Evolutionary conservation across 2,329 filamentous ascomycete species (phyloP).

Genomic region (Davidsoniella virescens): DNA sequence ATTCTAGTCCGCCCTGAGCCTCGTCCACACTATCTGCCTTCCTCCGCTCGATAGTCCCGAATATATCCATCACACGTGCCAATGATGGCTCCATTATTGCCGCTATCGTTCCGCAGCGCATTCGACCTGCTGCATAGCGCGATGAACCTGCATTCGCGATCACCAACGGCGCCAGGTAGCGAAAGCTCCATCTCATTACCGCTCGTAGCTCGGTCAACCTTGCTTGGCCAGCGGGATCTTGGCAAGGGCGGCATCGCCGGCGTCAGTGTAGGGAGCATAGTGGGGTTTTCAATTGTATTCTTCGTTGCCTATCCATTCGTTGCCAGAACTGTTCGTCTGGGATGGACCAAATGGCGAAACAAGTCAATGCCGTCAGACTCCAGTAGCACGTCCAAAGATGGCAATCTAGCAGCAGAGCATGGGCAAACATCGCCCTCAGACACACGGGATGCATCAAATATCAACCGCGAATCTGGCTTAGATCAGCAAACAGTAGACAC

Average conservation of each 20-base stretch:
- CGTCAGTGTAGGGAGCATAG: slow-evolving; percentile 36
- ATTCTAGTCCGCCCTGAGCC: too few species aligned
- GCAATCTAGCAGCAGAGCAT: not conserved
- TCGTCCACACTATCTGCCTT: not conserved
- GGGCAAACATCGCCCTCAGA: not conserved
- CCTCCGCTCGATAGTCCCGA: not conserved
- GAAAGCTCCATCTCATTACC: too few species aligned
- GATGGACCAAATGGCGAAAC: slow-evolving; percentile 7
- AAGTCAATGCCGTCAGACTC: not conserved
- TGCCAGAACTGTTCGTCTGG: slow-evolving; percentile 10
- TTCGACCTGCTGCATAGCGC: slow-evolving; percentile 2
- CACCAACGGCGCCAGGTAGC: not conserved
- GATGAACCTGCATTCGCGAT: slow-evolving; percentile 6
- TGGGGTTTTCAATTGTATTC: slow-evolving; percentile 11
- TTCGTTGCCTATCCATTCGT: slow-evolving; percentile 14
- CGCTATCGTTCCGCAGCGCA: not conserved
- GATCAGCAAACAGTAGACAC: too few species aligned
- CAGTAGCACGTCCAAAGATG: not conserved
- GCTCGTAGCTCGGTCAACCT: too few species aligned
- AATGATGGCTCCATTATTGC: slow-evolving; percentile 3
- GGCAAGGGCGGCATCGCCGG: slow-evolving; percentile 39
- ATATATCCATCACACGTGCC: not conserved
- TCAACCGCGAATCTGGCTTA: not conserved
- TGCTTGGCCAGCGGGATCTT: slow-evolving; percentile 12
- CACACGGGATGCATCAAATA: not conserved